Evolutionary conservation across 331 rosid species (phyloP).

Genomic region (Quercus lobata): DNA sequence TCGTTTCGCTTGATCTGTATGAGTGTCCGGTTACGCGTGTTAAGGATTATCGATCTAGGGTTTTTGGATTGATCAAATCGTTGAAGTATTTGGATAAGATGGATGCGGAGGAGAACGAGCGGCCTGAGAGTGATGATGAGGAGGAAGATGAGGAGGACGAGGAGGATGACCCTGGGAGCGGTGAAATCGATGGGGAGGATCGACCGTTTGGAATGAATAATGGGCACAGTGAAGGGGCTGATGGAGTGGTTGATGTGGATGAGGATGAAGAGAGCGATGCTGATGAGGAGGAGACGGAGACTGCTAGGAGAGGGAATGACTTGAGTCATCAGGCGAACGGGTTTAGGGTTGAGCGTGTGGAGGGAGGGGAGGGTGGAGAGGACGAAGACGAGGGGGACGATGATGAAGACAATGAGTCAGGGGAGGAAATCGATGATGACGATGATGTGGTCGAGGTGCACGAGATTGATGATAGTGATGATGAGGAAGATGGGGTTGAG

Average conservation of each 20-base stretch:
- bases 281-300: conserved; percentile 81
- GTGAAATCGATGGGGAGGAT: conserved; percentile 84
- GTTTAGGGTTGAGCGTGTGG: conserved; percentile 55
- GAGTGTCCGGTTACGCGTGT: conserved; percentile 89
- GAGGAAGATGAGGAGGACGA: conserved; percentile 82
- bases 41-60: conserved; percentile 97
- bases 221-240: conserved; percentile 62
- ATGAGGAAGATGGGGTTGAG: conserved; percentile 71
- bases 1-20: conserved; percentile 84
- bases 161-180: conserved; percentile 91
- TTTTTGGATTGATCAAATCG: conserved; percentile 80
- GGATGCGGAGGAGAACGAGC: conserved; percentile 92
- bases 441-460: conserved; percentile 89
- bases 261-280: conserved; percentile 93
- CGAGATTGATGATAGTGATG: conserved; percentile 80
- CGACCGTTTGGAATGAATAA: conserved; percentile 41
- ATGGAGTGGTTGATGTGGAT: conserved; percentile 77
- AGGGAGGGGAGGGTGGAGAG: conserved; percentile 32
- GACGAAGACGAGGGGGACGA: conserved; percentile 63
- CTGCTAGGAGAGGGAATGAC: conserved; percentile 50
- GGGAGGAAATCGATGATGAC: conserved; percentile 84
- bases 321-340: conserved; percentile 51
- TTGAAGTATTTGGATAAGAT: conserved; percentile 82
- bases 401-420: conserved; percentile 66
- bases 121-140: conserved; percentile 84